A percentile compares a stretch with the other conserved stretches of the same genome.
Evolutionary conservation across 2,329 filamentous ascomycete genomes (phyloP).

Genomic region (Simplicillium sp.): DNA sequence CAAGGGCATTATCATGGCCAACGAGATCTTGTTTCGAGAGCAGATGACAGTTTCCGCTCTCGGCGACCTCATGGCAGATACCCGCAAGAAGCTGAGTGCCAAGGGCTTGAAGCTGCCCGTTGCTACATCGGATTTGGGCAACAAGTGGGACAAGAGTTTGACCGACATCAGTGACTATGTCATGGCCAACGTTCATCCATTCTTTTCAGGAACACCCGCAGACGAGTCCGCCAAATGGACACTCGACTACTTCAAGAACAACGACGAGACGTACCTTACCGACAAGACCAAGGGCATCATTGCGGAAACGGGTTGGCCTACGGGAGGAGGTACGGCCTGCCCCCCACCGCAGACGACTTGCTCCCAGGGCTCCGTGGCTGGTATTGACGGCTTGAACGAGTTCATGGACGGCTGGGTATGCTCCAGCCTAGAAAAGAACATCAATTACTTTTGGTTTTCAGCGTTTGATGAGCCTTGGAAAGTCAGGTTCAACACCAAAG

Average conservation of each 20-base stretch:
- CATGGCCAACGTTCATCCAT: conserved; percentile 96
- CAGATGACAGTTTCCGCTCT: conserved; percentile 60
- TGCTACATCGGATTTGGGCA: conserved; percentile 80
- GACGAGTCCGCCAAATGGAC: conserved; percentile 70
- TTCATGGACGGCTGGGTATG: conserved; percentile 86
- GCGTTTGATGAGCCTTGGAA: conserved; percentile 98
- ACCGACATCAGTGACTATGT: conserved; percentile 69
- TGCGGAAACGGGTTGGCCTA: conserved; percentile 87
- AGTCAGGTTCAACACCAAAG: conserved; percentile 55
- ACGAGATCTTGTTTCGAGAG: conserved; percentile 70
- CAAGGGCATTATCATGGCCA: conserved; percentile 72
- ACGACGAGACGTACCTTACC: conserved; percentile 58
- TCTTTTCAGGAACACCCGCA: conserved; percentile 73
- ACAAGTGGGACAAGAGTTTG: conserved; percentile 70
- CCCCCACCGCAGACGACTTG: conserved; percentile 47
- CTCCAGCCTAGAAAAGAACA: conserved; percentile 66
- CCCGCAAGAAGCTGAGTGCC: conserved; percentile 62
- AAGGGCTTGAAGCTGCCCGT: conserved; percentile 64
- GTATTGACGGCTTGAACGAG: conserved; percentile 71
- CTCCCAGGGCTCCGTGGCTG: conserved; percentile 61
- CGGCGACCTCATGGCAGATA: conserved; percentile 52
- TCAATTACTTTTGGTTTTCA: conserved; percentile 95
- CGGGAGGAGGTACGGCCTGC: conserved; percentile 70
- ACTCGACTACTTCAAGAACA: conserved; percentile 65
- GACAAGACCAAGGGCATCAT: conserved; percentile 66